Evolutionary conservation across 2,329 filamentous ascomycete species (phyloP), one percentile per base, ranked within the genome.

Genomic region (Metarhizium guizhouense): DNA sequence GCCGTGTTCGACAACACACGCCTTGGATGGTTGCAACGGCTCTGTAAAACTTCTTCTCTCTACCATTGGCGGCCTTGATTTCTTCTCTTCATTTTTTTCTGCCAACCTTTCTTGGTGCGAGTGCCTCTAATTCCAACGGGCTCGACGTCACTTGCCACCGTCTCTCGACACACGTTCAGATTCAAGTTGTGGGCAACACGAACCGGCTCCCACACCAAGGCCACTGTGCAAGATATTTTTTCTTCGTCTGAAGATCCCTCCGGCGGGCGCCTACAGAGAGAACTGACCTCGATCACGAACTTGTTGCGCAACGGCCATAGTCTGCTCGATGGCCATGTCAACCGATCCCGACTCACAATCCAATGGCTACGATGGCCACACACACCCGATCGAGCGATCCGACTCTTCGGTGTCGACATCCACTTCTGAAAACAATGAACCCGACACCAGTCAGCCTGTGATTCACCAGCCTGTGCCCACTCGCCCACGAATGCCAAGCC

Each of bases 401-500:
- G 68, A 72, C 49, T 73, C 71, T 0, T 70, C 70, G 3, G 54
- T 59, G 4, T 71, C 69, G 16, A 64, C 67, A 2, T 63, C 65
- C 6, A 61, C 66, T 3, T 69, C 67, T n/a, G 68, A 73, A n/a
- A 64, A 66, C 59, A 66, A 68, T 55, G 70, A 72, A 20, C 62
- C 67, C 49, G 62, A 68, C 40, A 76, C 81, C 36, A 74, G 79
- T 58, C 73, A 75, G 29, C 79, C 80, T 30, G 62, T 69, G 30
- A 76, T 82, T 32, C 76, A 80, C 57, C 74, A 76, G 29, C 79
- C 80, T 34, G 68, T 78, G 8, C 78, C 80, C 2, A 71, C 72
- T 16, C 82, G 89, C 40, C 89, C 89, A 32, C 80, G 82, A 55
- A 75, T 93, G 57, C 83, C 83, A 18, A 88, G 82, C 63, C 81